Evolutionary conservation across 108 stramenopile species (phyloP), one percentile per base, ranked within the genome.

Genomic region (Nitzschia sp.): DNA sequence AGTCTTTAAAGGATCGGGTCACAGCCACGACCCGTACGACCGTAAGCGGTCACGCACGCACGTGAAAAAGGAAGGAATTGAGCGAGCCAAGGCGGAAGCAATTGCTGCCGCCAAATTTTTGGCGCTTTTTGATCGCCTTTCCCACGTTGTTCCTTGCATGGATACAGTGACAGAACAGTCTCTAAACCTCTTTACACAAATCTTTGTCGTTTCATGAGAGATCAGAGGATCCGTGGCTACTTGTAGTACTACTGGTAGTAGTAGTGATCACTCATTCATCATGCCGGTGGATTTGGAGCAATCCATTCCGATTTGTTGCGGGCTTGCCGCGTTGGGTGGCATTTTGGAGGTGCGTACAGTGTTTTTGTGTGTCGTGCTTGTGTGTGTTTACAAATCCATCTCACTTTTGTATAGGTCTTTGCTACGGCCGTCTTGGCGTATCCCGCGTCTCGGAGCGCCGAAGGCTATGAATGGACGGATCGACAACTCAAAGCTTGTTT

Each of bases 381-480:
- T 42, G 38, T 42, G 38, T 42, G 38, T 42, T 6, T 42, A 13
- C 38, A 13, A 13, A 42, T 42, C 38, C 13, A 42, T 42, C 38
- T 42, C 13, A 42, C 13, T 42, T 42, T 42, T 42, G 21, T 19
- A 51, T 19, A 51, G 49, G 49, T 51, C 17, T 51, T 51, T 51
- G 70, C 70, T 21, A 76, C 70, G 21, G 74, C 79, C 15, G 49
- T 75, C 28, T 63, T 67, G 36, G 79, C 79, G n/a, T 30, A 65
- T 54, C 66, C 74, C 18, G 57, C 64, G 17, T 73, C 56, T 23
- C 28, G 64, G 17, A 48, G 69, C 8, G 68, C 62, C 48, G 59
- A 72, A 64, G 74, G 74, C 32, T 51, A 19, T 19, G 19, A 17
- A 46, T 59, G 21, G 30, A 13, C 0, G 35, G 57, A 17, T 28